Conservation (phyloP, 176 grass and related monocot genomes). For the Secale cereale region DNA sequence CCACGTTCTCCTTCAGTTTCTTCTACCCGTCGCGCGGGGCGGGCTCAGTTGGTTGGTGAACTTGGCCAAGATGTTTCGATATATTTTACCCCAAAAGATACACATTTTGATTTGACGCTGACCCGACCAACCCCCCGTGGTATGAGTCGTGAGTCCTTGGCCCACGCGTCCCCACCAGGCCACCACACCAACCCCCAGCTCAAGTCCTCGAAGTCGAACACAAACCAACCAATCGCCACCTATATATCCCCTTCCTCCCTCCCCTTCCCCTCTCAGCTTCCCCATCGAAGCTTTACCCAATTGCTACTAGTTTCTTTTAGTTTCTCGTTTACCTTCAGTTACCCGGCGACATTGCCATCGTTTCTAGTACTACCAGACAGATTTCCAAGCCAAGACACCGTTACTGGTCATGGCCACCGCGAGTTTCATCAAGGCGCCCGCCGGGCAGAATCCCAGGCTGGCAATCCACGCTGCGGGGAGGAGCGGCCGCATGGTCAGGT, state of each 20-base stretch:
- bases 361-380: not conserved
- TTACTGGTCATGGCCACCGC: conserved; percentile 25
- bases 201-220: not conserved
- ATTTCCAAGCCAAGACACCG: conserved; percentile 17
- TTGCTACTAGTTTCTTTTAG: not conserved
- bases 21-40: too few relatives aligned
- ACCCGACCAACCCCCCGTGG: conserved; percentile 27
- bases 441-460: conserved; percentile 35
- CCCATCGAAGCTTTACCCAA: conserved; percentile 43
- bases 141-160: not conserved
- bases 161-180: not conserved
- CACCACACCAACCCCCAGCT: conserved; percentile 20
- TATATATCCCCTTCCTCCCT: conserved; percentile 25
- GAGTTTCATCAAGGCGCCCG: conserved; percentile 36
- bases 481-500: conserved; percentile 36
- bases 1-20: not conserved
- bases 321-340: not conserved
- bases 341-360: not conserved
- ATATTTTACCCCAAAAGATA: not conserved
- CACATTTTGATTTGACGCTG: conserved; percentile 19
- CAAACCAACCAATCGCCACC: conserved; percentile 20
- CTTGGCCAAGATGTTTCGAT: not conserved
- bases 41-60: conserved; percentile 4
- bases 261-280: conserved; percentile 35
- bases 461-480: not conserved